Evolutionary conservation across 805 yeast genomes (phyloP).

Genomic region (Debaryomyces prosopidis): DNA sequence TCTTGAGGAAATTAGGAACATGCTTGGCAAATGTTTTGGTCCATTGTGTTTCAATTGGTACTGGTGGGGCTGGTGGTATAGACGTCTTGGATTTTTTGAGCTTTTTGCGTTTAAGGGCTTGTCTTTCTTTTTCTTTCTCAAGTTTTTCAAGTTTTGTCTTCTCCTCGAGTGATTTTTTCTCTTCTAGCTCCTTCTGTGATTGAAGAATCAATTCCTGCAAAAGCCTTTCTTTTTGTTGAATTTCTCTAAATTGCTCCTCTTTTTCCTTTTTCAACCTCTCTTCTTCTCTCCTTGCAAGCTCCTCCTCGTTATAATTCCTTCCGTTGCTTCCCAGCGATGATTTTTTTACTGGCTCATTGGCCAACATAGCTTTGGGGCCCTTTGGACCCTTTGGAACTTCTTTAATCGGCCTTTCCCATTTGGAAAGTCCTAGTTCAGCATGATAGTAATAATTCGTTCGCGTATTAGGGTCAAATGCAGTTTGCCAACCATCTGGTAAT

Average conservation of each 20-base stretch:
- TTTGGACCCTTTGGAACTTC: slow-evolving; percentile 35
- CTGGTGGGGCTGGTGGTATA: slow-evolving; percentile 5
- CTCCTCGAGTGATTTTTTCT: slow-evolving; percentile 27
- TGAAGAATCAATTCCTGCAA: slow-evolving; percentile 37
- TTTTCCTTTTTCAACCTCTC: slow-evolving; percentile 31
- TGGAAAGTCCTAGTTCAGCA: slow-evolving; percentile 44
- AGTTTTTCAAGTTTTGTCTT: slow-evolving; percentile 19
- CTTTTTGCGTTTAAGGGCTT: slow-evolving; percentile 8
- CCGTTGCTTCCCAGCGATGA: slow-evolving; percentile 4
- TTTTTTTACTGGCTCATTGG: slow-evolving; percentile 2
- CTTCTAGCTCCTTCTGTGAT: slow-evolving; percentile 29
- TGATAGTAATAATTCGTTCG: slow-evolving; percentile 56
- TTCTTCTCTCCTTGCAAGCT: slow-evolving; percentile 33
- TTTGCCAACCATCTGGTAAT: slow-evolving; percentile 69
- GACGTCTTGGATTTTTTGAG: slow-evolving; percentile 3
- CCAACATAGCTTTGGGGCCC: slow-evolving; percentile 16
- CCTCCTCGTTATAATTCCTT: slow-evolving; percentile 16
- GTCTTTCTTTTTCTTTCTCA: slow-evolving; percentile 21
- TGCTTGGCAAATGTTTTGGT: slow-evolving; percentile 59
- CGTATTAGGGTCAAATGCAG: slow-evolving; percentile 48
- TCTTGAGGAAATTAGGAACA: slow-evolving; percentile 77
- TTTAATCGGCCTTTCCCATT: slow-evolving; percentile 60
- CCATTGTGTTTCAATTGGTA: slow-evolving; percentile 36
- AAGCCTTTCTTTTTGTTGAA: slow-evolving; percentile 34
- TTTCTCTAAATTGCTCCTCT: slow-evolving; percentile 32